phyloP scores from a whole-genome alignment of 257 asterid species.

The Craterostigma plantagineum region DNA sequence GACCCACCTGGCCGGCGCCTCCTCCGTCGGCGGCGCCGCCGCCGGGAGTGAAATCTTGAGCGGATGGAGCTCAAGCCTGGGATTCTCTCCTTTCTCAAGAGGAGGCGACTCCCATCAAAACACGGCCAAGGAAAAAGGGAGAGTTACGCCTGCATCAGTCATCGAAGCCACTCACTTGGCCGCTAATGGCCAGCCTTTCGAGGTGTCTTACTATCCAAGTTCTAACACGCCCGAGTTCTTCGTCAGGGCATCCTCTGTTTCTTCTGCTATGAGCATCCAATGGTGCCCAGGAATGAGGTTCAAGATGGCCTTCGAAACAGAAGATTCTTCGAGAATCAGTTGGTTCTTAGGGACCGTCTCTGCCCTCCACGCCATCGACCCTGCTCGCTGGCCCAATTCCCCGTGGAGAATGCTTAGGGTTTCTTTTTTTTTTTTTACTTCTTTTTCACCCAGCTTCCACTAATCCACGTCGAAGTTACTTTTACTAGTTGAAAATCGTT shows the following conservation, averaged over 20 bases:
- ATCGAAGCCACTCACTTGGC: slow-evolving; percentile 37
- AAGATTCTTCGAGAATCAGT: slow-evolving; percentile 49
- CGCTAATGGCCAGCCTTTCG: slow-evolving; percentile 37
- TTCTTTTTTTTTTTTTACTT: too few relatives aligned
- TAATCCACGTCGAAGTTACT: too few relatives aligned
- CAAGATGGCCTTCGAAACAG: slow-evolving; percentile 62
- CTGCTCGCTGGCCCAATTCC: slow-evolving; percentile 44
- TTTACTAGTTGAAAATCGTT: too few relatives aligned
- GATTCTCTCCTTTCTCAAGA: slow-evolving; percentile 22
- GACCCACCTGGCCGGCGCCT: too few relatives aligned
- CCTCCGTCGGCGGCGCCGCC: slow-evolving; percentile 20
- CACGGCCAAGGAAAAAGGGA: too few relatives aligned
- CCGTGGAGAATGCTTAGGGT: slow-evolving; percentile 61
- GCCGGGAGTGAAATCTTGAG: slow-evolving; percentile 24
- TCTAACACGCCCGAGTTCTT: slow-evolving; percentile 53
- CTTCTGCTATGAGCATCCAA: slow-evolving; percentile 32
- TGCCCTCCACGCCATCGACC: slow-evolving; percentile 35
- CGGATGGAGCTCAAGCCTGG: slow-evolving; percentile 32
- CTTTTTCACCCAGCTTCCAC: too few relatives aligned
- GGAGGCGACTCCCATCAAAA: too few relatives aligned
- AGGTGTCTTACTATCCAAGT: slow-evolving; percentile 37
- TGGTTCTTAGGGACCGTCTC: slow-evolving; percentile 60
- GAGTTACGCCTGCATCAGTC: slow-evolving; percentile 32
- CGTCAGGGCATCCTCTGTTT: slow-evolving; percentile 39
- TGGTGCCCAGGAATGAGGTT: slow-evolving; percentile 58